Evolutionary conservation across 345 rosid genomes (phyloP), one percentile per base, ranked within the genome.

Genomic region (Sisymbrium altissimum): DNA sequence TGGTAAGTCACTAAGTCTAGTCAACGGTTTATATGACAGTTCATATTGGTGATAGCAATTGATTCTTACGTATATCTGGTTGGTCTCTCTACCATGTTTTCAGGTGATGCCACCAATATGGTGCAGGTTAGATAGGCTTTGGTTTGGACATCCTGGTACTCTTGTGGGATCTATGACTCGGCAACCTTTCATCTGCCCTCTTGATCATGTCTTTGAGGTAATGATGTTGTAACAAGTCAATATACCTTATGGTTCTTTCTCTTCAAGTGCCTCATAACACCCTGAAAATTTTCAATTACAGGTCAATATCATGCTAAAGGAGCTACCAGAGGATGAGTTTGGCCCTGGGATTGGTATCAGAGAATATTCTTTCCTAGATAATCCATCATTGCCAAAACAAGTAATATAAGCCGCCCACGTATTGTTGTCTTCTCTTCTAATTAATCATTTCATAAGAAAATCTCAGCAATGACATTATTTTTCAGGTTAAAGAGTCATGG

Each of bases 131-230:
- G 99, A 95, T 78, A 87, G 98, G 80, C 81, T 95, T 55, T 95
- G 99, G 99, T 95, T 92, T 87, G 84, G 89, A 6, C 99, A 95
- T 86, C 98, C 99, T 15, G 99, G 99, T 68, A 85, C 84, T 74
- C 83, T 95, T 64, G 75, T n/a, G 58, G 99, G 98, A 59, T 81
- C 99, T 46, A 65, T 95, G 89, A 95, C 99, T 12, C 86, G 88
- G 53, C 99, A 88, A 73, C 99, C 99, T 74, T 95, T 95, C 75
- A 68, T 92, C 70, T 95, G 99, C 82, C 99, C 99, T 77, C 79
- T 95, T 75, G 99, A 95, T 79, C 99, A 95, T 54, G 99, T 92
- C 12, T 95, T 95, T 75, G 98, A 95, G 99, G 98, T 91, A 68
- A 11, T 32, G 21, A 32, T 13, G 17, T 38, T 71, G 63, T 52